Evolutionary conservation across 441 rosid genomes (phyloP).

Genomic region (Adansonia grandidieri): DNA sequence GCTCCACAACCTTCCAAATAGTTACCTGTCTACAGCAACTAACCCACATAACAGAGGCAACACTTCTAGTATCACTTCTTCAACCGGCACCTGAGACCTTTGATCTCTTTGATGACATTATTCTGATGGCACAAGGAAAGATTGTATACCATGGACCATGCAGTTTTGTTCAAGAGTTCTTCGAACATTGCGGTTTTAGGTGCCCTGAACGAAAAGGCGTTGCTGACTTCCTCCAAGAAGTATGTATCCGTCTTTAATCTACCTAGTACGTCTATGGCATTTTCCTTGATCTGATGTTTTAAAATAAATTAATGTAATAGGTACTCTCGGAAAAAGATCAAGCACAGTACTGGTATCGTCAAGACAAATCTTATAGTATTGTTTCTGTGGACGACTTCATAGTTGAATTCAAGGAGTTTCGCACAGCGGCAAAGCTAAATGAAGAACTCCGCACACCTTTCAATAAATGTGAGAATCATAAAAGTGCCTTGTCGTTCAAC

Average conservation of each 20-base stretch:
- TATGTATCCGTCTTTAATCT: constrained; percentile 17
- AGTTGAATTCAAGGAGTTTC: constrained; percentile 40
- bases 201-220: constrained; percentile 67
- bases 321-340: constrained; percentile 63
- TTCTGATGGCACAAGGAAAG: constrained; percentile 58
- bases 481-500: constrained; percentile 42
- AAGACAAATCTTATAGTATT: constrained; percentile 43
- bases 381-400: constrained; percentile 49
- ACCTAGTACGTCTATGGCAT: neutral
- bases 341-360: constrained; percentile 57
- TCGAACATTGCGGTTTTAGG: constrained; percentile 54
- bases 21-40: constrained; percentile 47
- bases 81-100: constrained; percentile 58
- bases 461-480: constrained; percentile 31
- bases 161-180: constrained; percentile 39
- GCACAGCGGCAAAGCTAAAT: constrained; percentile 33
- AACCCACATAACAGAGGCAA: constrained; percentile 44
- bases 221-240: constrained; percentile 80
- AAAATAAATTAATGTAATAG: constrained; percentile 28
- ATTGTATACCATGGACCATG: constrained; percentile 45
- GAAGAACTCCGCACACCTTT: constrained; percentile 47
- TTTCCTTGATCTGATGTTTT: constrained; percentile 7
- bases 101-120: constrained; percentile 54
- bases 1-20: constrained; percentile 54
- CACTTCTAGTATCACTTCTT: constrained; percentile 51